Base-by-base conservation (phyloP, 2,329 filamentous ascomycete genomes). In the Sporothrix euskadiensis region DNA sequence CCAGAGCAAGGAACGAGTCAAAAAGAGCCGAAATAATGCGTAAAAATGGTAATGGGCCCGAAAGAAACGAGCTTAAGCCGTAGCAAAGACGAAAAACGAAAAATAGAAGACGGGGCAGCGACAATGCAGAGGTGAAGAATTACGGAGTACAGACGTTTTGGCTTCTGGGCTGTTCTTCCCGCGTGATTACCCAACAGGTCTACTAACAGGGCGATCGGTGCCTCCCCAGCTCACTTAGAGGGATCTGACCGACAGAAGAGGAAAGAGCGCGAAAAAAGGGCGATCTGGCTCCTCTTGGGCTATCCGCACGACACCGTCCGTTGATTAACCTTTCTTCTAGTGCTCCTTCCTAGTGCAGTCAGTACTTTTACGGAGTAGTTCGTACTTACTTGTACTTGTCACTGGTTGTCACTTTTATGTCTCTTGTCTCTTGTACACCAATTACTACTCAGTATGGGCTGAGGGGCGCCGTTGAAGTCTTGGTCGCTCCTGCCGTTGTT, bases 141-240 rank as follows among this genome's bases (percentile, higher is more conserved):
- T n/a, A 35, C 26, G 32, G 35, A 32, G 32, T 30, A 26, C 14
- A 35, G 52, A 56, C 52, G 52, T 56, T 54, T 56, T 56, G 52
- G 56, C 56, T 66, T 66, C 61, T 66, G 39, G 39, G 39, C 39
- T 30, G 39, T 66, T 47, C 22, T 66, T 47, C n/a, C 39, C 12
- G 61, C 39, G 22, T 44, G 39, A 66, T 66, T 10, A 35, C 59
- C 16, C 39, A 66, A 5, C 22, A 65, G 35, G 61, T 10, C 57
- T 19, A 63, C 22, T 47, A 44, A 47, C 61, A 66, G 39, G 61
- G 61, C 61, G 61, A 66, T 66, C 61, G 39, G 61, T 65, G 61
- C 44, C n/a, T 65, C 59, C 39, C 39, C 59, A 35, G 47, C 61
- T n/a, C 22, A 66, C 41, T 66, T 30, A 30, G 61, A 66, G 61